Evolutionary conservation across 83 land plant genomes (phyloP).

Genomic region (Picea abies): DNA sequence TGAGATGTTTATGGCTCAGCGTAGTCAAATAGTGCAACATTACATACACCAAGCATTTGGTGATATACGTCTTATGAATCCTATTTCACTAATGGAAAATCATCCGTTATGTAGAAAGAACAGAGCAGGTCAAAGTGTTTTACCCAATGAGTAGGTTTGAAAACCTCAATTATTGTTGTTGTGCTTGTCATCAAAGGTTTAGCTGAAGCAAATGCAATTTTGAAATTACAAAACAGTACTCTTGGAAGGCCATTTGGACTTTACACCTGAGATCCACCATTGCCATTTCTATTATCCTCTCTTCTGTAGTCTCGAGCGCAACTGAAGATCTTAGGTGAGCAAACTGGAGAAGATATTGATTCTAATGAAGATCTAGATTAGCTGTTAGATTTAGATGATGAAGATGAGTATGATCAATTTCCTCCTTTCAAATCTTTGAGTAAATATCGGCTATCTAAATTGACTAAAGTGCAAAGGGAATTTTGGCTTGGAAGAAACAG

Average conservation of each 20-base stretch:
- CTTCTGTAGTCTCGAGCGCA: slow-evolving; percentile 47
- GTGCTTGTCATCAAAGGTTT: slow-evolving; percentile 93
- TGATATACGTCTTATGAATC: no score
- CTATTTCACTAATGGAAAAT: no score
- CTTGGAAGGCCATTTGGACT: slow-evolving; percentile 64
- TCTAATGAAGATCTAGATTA: slow-evolving; percentile 62
- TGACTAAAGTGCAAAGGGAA: slow-evolving; percentile 17
- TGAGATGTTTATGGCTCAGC: no score
- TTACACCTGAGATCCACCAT: slow-evolving; percentile 75
- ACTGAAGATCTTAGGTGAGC: slow-evolving; percentile 43
- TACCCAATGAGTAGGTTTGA: no score
- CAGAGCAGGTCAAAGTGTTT: no score
- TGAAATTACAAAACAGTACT: slow-evolving; percentile 86
- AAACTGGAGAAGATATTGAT: slow-evolving; percentile 30
- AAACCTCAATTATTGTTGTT: slow-evolving; percentile 43
- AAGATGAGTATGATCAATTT: slow-evolving; percentile 80
- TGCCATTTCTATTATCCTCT: slow-evolving; percentile 81
- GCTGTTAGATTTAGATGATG: slow-evolving; percentile 62
- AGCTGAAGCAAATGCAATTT: slow-evolving; percentile 86
- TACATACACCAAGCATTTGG: no score
- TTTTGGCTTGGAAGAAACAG: no score
- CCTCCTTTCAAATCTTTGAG: slow-evolving; percentile 88
- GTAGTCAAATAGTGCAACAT: no score
- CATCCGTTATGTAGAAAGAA: no score
- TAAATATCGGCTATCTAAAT: slow-evolving; percentile 60